Base-by-base conservation (phyloP, 108 stramenopile genomes). In the Mediolabrus comicus region DNA sequence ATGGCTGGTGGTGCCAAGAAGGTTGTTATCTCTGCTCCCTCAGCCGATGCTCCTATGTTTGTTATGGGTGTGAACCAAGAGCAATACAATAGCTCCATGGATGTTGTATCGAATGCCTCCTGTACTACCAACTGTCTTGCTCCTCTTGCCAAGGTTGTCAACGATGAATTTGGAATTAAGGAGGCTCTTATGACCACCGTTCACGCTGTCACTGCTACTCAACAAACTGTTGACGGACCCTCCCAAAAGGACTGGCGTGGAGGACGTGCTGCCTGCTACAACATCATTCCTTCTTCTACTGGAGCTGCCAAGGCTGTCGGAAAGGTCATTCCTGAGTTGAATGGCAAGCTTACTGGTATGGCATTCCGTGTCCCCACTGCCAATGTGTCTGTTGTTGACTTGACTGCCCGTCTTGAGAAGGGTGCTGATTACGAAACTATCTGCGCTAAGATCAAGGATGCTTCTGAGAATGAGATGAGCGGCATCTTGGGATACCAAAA, bases 281-380 rank as follows among this genome's bases (percentile, higher is more conserved):
- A 98, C 90, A 97, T 98, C 81, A 98, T 98, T 76, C 98, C 98
- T 16, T 95, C 95, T 11, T 89, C 92, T 43, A 99, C 97, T 22
- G 95, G 98, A 67, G 96, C 98, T 29, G 97, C 97, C 75, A 96
- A 97, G 87, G 94, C 97, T 31, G 95, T 98, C 41, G 96, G 95
- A 32, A 96, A 96, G 85, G 96, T 97, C 63, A 97, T 98, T 61
- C 98, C 98, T 26, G 85, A 86, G 71, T 79, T 99, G 67, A 97
- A 98, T 67, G 97, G 98, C 31, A 99, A 99, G 95, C 95, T 99
- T 61, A 99, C 98, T 7, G 98, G 98, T 62, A 98, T 99, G 98
- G 80, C 95, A 2, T 98, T 99, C 95, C 97, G 99, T 72, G 98
- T 99, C n/a, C 99, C 99, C 27, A 97, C 96, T 34, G 94, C 94